Conservation (phyloP, 257 asterid genomes). For the Nicotiana otophora region DNA sequence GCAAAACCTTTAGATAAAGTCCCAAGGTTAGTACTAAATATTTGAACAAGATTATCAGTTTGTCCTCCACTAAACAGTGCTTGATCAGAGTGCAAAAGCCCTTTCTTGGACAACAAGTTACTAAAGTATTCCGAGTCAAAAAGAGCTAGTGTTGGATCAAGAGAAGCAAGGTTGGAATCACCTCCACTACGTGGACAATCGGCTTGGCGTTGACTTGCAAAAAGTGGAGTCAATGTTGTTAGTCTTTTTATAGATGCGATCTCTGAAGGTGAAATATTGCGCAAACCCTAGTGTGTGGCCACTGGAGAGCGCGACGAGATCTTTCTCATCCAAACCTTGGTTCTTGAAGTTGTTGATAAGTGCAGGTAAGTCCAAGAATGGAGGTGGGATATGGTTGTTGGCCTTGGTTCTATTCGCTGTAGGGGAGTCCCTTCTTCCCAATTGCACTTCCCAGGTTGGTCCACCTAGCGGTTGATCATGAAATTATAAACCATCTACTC, state of each 20-base stretch:
- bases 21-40: constrained; percentile 9
- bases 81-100: constrained; percentile 39
- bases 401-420: constrained; percentile 21
- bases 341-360: constrained; percentile 6
- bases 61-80: constrained; percentile 20
- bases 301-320: constrained; percentile 26
- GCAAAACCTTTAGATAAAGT: constrained; percentile 20
- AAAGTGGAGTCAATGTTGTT: constrained; percentile 15
- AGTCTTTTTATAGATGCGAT: constrained; percentile 10
- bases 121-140: constrained; percentile 18
- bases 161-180: constrained; percentile 13
- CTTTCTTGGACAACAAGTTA: constrained; percentile 20
- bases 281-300: constrained; percentile 26
- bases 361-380: constrained; percentile 7
- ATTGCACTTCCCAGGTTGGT: constrained; percentile 19
- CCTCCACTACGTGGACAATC: constrained; percentile 25
- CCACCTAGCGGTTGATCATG: constrained; percentile 19
- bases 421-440: constrained; percentile 26
- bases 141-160: constrained; percentile 17
- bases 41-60: constrained; percentile 12
- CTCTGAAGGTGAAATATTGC: background rate
- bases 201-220: background rate
- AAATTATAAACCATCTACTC: background rate
- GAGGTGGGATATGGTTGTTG: constrained; percentile 14
- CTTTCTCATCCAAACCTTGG: constrained; percentile 17